Conservation (phyloP, 2,329 filamentous ascomycete species). For the Penicillium digitatum region DNA sequence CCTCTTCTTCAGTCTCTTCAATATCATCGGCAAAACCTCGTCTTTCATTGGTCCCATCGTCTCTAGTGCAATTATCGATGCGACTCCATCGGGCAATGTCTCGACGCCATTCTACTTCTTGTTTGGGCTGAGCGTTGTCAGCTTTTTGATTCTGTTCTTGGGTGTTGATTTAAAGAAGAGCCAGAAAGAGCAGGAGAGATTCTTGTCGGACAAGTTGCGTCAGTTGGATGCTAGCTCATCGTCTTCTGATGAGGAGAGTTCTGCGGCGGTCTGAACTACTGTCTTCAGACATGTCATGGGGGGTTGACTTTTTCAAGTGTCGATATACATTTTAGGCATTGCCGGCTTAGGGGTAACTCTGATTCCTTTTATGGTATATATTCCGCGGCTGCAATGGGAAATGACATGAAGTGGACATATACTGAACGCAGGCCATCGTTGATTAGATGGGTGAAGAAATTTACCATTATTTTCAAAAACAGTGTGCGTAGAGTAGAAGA, state of each 20-base stretch:
- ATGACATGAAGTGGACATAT: not conserved
- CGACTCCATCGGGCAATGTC: slow-evolving; percentile 52
- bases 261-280: not conserved
- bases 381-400: too few species aligned
- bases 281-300: not conserved
- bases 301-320: not conserved
- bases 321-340: not conserved
- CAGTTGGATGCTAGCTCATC: slow-evolving; percentile 7
- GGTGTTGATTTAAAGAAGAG: slow-evolving; percentile 61
- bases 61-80: slow-evolving; percentile 66
- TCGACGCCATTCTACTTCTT: slow-evolving; percentile 65
- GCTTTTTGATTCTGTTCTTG: slow-evolving; percentile 51
- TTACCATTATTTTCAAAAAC: not conserved
- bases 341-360: not conserved
- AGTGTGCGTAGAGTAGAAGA: not conserved
- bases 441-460: not conserved
- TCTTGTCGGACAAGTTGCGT: slow-evolving; percentile 43
- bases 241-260: slow-evolving; percentile 1
- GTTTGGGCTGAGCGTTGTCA: slow-evolving; percentile 55
- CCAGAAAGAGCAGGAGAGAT: slow-evolving; percentile 55
- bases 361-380: not conserved
- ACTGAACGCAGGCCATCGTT: not conserved
- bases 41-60: slow-evolving; percentile 66
- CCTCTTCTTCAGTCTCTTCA: slow-evolving; percentile 66
- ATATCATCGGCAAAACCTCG: slow-evolving; percentile 64